Evolutionary conservation across 441 rosid species (phyloP).

Genomic region (Croton laevigatus): DNA sequence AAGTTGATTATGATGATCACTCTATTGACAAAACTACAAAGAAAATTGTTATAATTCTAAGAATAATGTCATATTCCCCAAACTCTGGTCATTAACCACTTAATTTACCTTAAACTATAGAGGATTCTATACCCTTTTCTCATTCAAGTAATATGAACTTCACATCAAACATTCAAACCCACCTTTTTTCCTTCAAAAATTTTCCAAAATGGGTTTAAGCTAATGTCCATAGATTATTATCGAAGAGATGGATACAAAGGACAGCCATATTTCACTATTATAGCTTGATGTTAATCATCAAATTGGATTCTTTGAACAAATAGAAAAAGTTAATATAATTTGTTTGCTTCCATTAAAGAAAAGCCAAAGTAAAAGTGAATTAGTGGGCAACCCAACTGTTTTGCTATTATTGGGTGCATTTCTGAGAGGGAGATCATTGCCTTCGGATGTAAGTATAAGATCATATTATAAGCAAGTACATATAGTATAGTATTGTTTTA

Average conservation of each 20-base stretch:
- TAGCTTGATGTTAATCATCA: neutral
- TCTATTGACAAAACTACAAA: neutral
- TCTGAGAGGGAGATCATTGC: conserved; percentile 37
- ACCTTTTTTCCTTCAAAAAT: neutral
- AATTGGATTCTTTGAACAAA: neutral
- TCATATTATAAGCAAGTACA: neutral
- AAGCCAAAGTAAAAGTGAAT: conserved; percentile 9
- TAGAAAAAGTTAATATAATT: conserved; percentile 7
- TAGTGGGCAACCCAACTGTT: conserved; percentile 32
- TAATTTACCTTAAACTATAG: neutral
- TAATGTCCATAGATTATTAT: neutral
- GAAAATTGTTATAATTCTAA: neutral
- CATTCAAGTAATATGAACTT: neutral
- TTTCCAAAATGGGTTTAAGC: neutral
- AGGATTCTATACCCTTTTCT: neutral
- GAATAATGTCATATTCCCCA: neutral
- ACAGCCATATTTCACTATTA: neutral
- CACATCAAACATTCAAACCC: neutral
- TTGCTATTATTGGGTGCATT: conserved; percentile 37
- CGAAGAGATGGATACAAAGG: neutral
- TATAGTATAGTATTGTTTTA: neutral
- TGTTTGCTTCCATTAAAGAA: conserved; percentile 29
- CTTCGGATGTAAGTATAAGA: neutral
- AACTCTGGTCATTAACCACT: neutral
- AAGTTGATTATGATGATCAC: neutral